A percentile compares a stretch with the other conserved stretches of the same genome.
These are phyloP conservation scores for Xerocomellus chrysenteron DNA, from an alignment of 768 basidiomycete genomes.

Conservation along the genomic window DNA sequence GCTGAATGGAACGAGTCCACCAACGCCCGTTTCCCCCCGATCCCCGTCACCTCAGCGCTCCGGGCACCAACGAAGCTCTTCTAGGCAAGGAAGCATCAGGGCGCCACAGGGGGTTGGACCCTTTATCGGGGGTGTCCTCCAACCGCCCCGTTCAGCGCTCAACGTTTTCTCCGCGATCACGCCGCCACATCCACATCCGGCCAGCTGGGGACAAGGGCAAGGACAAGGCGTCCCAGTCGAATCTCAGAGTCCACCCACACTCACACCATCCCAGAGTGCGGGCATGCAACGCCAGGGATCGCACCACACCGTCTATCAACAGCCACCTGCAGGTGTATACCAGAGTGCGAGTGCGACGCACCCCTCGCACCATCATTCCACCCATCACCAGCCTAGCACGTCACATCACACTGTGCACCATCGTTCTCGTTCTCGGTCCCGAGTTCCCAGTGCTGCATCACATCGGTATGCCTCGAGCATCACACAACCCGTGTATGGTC, in stretches of 20 bases:
- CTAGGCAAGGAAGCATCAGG: conserved; percentile 18
- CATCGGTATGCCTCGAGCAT: conserved; percentile 30
- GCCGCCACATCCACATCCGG: conserved; percentile 16
- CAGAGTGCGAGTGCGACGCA: conserved; percentile 17
- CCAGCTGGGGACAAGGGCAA: conserved; percentile 9
- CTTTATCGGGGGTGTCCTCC: conserved; percentile 20
- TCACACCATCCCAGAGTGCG: conserved; percentile 4
- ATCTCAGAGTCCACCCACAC: conserved; percentile 1
- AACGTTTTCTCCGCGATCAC: conserved; percentile 8
- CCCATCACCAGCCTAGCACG: conserved; percentile 8
- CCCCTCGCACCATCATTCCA: conserved; percentile 9
- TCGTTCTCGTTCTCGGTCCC: conserved; percentile 25
- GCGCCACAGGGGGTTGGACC: conserved; percentile 15
- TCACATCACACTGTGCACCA: conserved; percentile 20
- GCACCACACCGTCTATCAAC: conserved; percentile 11
- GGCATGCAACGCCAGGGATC: conserved; percentile 22
- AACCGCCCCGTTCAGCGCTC: conserved; percentile 18
- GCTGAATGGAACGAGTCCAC: neutral
- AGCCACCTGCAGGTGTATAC: neutral
- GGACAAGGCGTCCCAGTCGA: neutral
- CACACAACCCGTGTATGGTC: conserved; percentile 26
- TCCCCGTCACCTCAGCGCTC: conserved; percentile 19
- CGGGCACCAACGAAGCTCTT: conserved; percentile 13
- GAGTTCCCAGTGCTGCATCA: conserved; percentile 32
- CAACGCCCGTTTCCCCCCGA: conserved; percentile 17